Evolutionary conservation across 1,139 yeast species (phyloP).

Genomic region (Debaryomycetaceae sp.): DNA sequence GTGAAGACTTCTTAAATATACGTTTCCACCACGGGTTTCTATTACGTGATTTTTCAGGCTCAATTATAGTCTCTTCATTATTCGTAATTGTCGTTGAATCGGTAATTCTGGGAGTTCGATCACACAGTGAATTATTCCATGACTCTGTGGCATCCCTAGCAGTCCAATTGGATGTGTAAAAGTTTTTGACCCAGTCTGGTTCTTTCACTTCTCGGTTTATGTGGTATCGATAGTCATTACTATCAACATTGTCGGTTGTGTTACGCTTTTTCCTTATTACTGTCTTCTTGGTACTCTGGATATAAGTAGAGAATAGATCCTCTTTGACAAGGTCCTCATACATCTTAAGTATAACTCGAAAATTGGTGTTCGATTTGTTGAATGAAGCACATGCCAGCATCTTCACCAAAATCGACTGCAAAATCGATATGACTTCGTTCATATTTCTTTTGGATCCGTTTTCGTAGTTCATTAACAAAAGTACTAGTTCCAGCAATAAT

Average conservation of each 20-base stretch:
- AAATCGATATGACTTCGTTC: background rate
- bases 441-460: background rate
- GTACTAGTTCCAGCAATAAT: background rate
- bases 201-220: slow-evolving; percentile 5
- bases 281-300: slow-evolving; percentile 4
- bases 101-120: background rate
- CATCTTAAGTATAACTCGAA: background rate
- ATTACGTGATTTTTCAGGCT: background rate
- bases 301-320: background rate
- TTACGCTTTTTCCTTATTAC: slow-evolving; percentile 4
- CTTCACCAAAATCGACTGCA: background rate
- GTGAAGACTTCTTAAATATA: background rate
- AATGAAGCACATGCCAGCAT: background rate
- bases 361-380: background rate
- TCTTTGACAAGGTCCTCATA: background rate
- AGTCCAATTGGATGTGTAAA: slow-evolving; percentile 1
- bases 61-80: background rate
- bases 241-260: slow-evolving; percentile 1
- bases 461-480: background rate
- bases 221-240: slow-evolving; percentile 6
- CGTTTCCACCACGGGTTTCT: background rate
- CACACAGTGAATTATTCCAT: background rate
- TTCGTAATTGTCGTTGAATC: background rate
- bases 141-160: background rate
- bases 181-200: slow-evolving; percentile 9